Evolutionary conservation across 345 rosid genomes (phyloP).

Genomic region (Heritiera littoralis): DNA sequence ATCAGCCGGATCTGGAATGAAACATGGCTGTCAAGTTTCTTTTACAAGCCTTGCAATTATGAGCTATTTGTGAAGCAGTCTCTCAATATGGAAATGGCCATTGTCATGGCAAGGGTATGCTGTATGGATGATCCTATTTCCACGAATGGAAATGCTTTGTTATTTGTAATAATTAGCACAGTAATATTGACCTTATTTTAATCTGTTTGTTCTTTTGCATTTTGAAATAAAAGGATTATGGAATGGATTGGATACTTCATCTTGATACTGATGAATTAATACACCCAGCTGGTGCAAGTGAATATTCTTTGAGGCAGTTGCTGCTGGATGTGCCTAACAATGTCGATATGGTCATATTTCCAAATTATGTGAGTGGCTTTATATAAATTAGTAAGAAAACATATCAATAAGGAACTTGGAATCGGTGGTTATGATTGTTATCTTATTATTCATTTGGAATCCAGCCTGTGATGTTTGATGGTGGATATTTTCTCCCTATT

Average conservation of each 20-base stretch:
- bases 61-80: slow-evolving; percentile 98
- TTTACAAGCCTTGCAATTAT: slow-evolving; percentile 94
- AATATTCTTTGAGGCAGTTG: slow-evolving; percentile 82
- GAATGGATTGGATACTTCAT: slow-evolving; percentile 93
- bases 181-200: slow-evolving; percentile 13
- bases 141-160: slow-evolving; percentile 15
- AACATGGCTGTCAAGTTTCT: slow-evolving; percentile 94
- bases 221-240: slow-evolving; percentile 58
- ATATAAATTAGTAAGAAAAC: slow-evolving; percentile 17
- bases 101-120: slow-evolving; percentile 98
- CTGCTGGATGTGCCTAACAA: slow-evolving; percentile 80
- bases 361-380: slow-evolving; percentile 80
- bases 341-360: slow-evolving; percentile 91
- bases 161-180: slow-evolving; percentile 14
- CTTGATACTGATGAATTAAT: slow-evolving; percentile 93
- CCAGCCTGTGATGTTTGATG: slow-evolving; percentile 9
- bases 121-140: slow-evolving; percentile 12
- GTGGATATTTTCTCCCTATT: not conserved
- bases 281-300: slow-evolving; percentile 90
- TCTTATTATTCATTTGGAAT: slow-evolving; percentile 11
- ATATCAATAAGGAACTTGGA: slow-evolving; percentile 1
- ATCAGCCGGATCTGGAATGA: slow-evolving; percentile 96
- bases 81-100: slow-evolving; percentile 99
- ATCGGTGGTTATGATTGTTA: not conserved
- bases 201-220: slow-evolving; percentile 14